Evolutionary conservation across 345 rosid species (phyloP).

Genomic region (Lepidium didymum): DNA sequence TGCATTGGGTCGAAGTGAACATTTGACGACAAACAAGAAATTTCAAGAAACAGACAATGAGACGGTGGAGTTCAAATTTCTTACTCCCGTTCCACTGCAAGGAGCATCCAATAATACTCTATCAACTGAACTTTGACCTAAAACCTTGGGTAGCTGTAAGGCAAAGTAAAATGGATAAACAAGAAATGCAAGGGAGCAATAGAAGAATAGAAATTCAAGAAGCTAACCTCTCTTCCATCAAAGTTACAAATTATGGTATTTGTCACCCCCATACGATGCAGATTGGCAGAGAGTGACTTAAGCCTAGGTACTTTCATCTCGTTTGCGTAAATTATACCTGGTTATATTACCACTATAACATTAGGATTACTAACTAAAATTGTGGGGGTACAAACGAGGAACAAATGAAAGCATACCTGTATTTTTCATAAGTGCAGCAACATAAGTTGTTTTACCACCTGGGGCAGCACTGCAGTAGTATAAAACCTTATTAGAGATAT

Average conservation of each 20-base stretch:
- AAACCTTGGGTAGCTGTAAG: slow-evolving; percentile 69
- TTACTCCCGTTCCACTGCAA: slow-evolving; percentile 98
- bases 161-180: neutral
- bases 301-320: slow-evolving; percentile 79
- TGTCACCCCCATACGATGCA: slow-evolving; percentile 92
- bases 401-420: slow-evolving; percentile 46
- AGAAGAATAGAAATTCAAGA: neutral
- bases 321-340: slow-evolving; percentile 88
- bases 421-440: slow-evolving; percentile 79
- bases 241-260: slow-evolving; percentile 87
- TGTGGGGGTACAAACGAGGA: neutral
- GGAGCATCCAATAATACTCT: slow-evolving; percentile 96
- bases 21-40: neutral
- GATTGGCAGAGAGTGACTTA: slow-evolving; percentile 82
- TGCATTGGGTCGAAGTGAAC: slow-evolving; percentile 18
- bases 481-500: slow-evolving; percentile 8
- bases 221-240: slow-evolving; percentile 89
- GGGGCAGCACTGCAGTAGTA: slow-evolving; percentile 77
- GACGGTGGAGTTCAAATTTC: slow-evolving; percentile 5
- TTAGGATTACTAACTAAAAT: slow-evolving; percentile 14
- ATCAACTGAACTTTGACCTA: slow-evolving; percentile 71
- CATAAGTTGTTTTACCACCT: slow-evolving; percentile 83
- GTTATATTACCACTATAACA: slow-evolving; percentile 6
- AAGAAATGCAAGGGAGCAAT: neutral
- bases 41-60: neutral